These are phyloP conservation scores for Ceratocystis diversiconidia DNA, from an alignment of 2,329 filamentous ascomycete genomes.

Conservation along the genomic window DNA sequence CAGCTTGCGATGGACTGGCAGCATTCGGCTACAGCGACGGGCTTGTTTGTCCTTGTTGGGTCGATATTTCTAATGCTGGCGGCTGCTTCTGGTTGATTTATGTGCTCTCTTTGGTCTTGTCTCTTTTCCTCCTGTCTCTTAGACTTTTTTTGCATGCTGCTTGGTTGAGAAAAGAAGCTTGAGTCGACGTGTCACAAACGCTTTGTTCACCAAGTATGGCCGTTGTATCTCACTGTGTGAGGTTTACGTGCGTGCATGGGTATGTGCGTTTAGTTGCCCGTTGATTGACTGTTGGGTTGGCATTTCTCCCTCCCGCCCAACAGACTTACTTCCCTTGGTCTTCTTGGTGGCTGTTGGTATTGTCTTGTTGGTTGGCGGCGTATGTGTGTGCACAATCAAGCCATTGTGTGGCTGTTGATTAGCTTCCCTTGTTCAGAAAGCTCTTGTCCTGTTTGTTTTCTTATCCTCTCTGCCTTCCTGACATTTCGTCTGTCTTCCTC, in stretches of 20 bases:
- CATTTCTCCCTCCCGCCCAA: too few relatives aligned
- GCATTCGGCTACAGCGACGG: not conserved
- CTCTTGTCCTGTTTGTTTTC: not conserved
- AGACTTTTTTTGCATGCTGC: not conserved
- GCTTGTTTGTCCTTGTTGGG: not conserved
- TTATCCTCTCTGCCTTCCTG: not conserved
- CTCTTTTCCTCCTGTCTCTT: not conserved
- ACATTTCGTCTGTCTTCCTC: not conserved
- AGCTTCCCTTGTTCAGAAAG: not conserved
- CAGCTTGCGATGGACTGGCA: not conserved
- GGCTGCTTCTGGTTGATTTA: slow-evolving; percentile 1
- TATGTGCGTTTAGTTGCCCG: too few relatives aligned
- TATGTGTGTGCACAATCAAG: not conserved
- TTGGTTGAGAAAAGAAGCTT: not conserved
- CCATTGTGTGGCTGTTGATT: not conserved
- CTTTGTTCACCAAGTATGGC: not conserved
- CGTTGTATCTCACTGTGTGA: not conserved
- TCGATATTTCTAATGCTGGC: not conserved
- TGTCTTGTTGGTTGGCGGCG: too few relatives aligned
- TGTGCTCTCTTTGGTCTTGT: not conserved
- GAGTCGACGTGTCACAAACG: slow-evolving; percentile 1
- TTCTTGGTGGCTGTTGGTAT: too few relatives aligned
- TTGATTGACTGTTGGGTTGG: too few relatives aligned
- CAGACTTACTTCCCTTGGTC: too few relatives aligned
- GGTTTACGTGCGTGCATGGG: too few relatives aligned